Conservation (phyloP, 2,329 filamentous ascomycete genomes). For the Septoria petroselini region DNA sequence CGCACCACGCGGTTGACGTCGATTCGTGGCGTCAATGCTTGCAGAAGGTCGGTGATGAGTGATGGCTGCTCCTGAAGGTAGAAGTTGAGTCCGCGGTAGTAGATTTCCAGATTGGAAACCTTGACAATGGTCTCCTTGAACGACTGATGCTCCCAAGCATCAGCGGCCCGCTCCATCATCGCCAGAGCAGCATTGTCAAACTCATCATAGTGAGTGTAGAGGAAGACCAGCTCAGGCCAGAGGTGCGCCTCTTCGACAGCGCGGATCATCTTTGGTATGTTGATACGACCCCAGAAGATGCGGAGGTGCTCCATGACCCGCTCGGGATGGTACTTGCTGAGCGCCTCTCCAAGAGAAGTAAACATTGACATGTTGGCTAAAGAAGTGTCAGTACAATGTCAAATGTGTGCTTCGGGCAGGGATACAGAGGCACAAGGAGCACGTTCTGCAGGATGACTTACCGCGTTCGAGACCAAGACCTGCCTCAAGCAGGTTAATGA, state of each 20-base stretch:
- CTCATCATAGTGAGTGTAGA: slow-evolving; percentile 98
- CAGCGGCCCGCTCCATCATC: slow-evolving; percentile 95
- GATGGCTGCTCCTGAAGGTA: slow-evolving; percentile 97
- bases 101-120: slow-evolving; percentile 97
- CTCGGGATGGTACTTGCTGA: slow-evolving; percentile 93
- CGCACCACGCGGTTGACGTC: slow-evolving; percentile 99
- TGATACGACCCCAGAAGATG: slow-evolving; percentile 96
- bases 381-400: slow-evolving; percentile 9
- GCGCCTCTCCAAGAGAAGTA: slow-evolving; percentile 83
- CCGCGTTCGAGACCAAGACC: slow-evolving; percentile 79
- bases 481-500: slow-evolving; percentile 90
- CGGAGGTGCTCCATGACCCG: slow-evolving; percentile 98
- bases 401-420: no score
- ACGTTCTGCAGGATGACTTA: slow-evolving; percentile 8
- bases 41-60: slow-evolving; percentile 89
- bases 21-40: slow-evolving; percentile 85
- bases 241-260: slow-evolving; percentile 91
- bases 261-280: slow-evolving; percentile 94
- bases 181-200: slow-evolving; percentile 95
- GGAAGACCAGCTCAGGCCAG: slow-evolving; percentile 96
- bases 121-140: slow-evolving; percentile 99
- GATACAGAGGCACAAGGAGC: no score
- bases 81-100: slow-evolving; percentile 95
- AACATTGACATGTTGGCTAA: slow-evolving; percentile 95
- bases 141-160: slow-evolving; percentile 98